Evolutionary conservation across 139 green algal genomes (phyloP), one percentile per base, ranked within the genome.

Genomic region (Coelastrella sp.): DNA sequence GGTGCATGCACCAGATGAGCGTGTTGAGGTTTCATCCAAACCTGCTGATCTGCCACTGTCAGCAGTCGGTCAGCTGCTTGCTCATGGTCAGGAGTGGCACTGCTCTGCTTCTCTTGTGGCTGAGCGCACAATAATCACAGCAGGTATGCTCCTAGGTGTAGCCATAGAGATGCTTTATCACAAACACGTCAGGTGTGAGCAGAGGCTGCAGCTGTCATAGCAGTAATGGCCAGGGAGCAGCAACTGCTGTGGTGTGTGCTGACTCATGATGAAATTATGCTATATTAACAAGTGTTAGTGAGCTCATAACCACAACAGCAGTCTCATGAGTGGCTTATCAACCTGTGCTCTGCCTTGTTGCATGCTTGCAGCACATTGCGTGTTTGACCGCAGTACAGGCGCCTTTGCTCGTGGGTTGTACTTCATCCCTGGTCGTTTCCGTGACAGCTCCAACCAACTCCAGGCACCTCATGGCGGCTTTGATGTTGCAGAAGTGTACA

Each of bases 381-480:
- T 81, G 48, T 81, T 60, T 45, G 73, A 81, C 30, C 48, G 73
- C 30, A 32, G 8, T 19, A 68, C 19, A 13, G 73, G 73, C 19
- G 25, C 32, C 27, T 81, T 81, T 48, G 73, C 73, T 13, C 30
- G 50, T 2, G 73, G 48, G 3, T 50, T 81, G 19, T 81, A 81
- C 73, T 81, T 81, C n/a, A 41, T 81, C 4, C 73, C 73, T 7
- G 73, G 73, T 35, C 48, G 73, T 30, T 81, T 81, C 73, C 27
- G 73, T 19, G 73, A 66, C n/a, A 57, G 27, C 19, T 23, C 32
- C 11, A 50, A 50, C 27, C 37, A 35, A 17, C 48, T 81, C 19
- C 73, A 60, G 3, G 73, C 73, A 25, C 73, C 73, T 2, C 34
- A 51, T 35, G 73, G 73, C 13, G 73, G 43, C 7, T 45, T 34